phyloP scores from a whole-genome alignment of 1,284 basidiomycete genomes.

The Leccinum griseonigrum region DNA sequence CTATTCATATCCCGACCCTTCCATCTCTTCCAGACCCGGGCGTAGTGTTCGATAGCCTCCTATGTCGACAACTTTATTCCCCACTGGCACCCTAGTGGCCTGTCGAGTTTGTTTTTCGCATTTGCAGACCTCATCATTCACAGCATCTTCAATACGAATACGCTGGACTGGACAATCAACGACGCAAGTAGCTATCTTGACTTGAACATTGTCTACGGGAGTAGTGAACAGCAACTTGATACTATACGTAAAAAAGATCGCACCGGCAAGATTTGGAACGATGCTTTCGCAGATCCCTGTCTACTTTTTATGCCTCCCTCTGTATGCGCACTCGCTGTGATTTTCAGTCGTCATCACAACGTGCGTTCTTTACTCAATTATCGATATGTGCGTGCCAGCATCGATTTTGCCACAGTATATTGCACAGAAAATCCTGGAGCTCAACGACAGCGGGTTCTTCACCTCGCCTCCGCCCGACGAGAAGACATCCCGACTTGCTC shows the following conservation, averaged over 20 bases:
- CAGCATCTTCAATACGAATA: conserved; percentile 66
- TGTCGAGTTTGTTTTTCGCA: conserved; percentile 72
- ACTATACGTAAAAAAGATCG: conserved; percentile 61
- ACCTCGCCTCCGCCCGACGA: conserved; percentile 21
- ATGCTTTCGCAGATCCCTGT: conserved; percentile 67
- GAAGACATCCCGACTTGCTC: conserved; percentile 35
- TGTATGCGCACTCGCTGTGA: conserved; percentile 62
- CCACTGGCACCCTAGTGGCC: conserved; percentile 60
- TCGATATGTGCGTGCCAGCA: not conserved
- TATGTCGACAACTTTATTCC: conserved; percentile 53
- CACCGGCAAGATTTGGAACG: conserved; percentile 61
- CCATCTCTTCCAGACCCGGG: conserved; percentile 62
- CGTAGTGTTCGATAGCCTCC: conserved; percentile 70
- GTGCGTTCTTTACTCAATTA: conserved; percentile 36
- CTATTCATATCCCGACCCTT: conserved; percentile 41
- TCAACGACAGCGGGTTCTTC: conserved; percentile 62
- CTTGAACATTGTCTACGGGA: conserved; percentile 74
- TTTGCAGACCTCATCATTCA: conserved; percentile 80
- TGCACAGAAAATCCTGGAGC: conserved; percentile 62
- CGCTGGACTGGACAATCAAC: conserved; percentile 56
- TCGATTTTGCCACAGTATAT: conserved; percentile 50
- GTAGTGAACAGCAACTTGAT: conserved; percentile 46
- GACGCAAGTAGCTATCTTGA: conserved; percentile 75
- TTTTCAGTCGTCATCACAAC: conserved; percentile 76
- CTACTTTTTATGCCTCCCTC: conserved; percentile 77